phyloP scores from a whole-genome alignment of 768 basidiomycete species.

The Psilocybe sp. region DNA sequence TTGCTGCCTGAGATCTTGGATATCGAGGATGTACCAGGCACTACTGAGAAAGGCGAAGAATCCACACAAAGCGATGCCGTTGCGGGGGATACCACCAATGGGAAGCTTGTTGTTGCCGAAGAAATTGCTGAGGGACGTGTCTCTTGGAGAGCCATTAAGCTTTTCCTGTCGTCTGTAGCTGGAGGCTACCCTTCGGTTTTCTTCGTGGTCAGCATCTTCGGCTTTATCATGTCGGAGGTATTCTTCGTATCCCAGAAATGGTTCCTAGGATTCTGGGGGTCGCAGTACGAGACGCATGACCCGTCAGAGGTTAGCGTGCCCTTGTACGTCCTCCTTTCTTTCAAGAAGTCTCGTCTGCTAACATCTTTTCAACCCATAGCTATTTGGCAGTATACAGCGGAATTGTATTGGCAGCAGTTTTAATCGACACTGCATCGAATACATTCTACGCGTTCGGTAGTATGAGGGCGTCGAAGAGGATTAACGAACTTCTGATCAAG shows the following conservation, averaged over 20 bases:
- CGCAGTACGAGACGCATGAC: constrained; percentile 5
- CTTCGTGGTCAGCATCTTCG: constrained; percentile 23
- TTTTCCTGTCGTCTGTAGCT: constrained; percentile 27
- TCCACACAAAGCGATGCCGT: constrained; percentile 23
- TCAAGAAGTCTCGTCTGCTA: not conserved
- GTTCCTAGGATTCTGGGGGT: constrained; percentile 45
- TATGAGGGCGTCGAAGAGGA: not conserved
- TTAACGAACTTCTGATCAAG: not conserved
- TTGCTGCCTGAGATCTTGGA: constrained; percentile 29
- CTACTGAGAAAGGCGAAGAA: constrained; percentile 27
- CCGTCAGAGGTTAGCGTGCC: not conserved
- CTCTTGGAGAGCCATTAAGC: constrained; percentile 38
- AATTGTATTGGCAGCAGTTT: not conserved
- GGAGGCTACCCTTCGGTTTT: constrained; percentile 30
- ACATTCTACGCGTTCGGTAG: not conserved
- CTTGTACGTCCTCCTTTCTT: not conserved
- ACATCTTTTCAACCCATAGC: not conserved
- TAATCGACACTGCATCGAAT: not conserved
- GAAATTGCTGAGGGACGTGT: constrained; percentile 61
- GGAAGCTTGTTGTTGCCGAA: constrained; percentile 61
- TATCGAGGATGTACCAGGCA: constrained; percentile 23
- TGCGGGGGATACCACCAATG: constrained; percentile 30
- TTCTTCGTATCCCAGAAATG: constrained; percentile 28
- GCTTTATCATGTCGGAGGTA: constrained; percentile 15
- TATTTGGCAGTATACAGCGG: not conserved